Base-by-base conservation (phyloP, 1,284 basidiomycete species). In the Apiotrichum laibachii region DNA sequence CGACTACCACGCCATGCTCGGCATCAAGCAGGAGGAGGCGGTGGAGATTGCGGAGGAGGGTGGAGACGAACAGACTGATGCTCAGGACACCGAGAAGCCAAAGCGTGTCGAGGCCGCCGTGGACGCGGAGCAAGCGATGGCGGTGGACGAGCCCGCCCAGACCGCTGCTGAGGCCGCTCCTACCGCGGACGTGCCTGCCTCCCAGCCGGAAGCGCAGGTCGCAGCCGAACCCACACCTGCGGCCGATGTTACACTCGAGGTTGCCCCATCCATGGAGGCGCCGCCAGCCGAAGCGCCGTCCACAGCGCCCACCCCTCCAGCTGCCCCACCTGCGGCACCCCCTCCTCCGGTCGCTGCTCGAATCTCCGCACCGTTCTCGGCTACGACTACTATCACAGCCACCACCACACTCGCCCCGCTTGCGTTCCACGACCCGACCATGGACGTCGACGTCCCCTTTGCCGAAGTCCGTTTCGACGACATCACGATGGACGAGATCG, bases 401-500 rank as follows among this genome's bases (percentile, higher is more conserved):
- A 45, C 44, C 44, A 45, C 44, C 21, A 5, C 11, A 33, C 16
- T 22, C 45, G 16, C 16, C 40, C 12, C 16, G 12, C 40, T 18
- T 16, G 37, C 37, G 12, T 16, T 16, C 15, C 40, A 42, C 40
- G 43, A 10, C 43, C 19, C 9, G 18, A 19, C 10, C 43, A 44
- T 44, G 43, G 19, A 44, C 3, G 43, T 44, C 19, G 43, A 44
- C n/a, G 43, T 44, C 10, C 43, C 43, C 7, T 44, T 44, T 16
- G 22, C 35, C 15, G 39, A 39, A 4, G 54, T 43, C 3, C 21
- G 53, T 21, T 39, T 35, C 53, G 45, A 26, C 31, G 48, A 37
- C 22, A 52, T 52, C 26, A 33, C 40, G 26, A 52, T 43, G 26
- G 50, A 52, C 50, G 40, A 52, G 26, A 52, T 52, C 26, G 50